phyloP scores from a whole-genome alignment of 2,329 filamentous ascomycete species.

The Sporothrix euskadiensis region DNA sequence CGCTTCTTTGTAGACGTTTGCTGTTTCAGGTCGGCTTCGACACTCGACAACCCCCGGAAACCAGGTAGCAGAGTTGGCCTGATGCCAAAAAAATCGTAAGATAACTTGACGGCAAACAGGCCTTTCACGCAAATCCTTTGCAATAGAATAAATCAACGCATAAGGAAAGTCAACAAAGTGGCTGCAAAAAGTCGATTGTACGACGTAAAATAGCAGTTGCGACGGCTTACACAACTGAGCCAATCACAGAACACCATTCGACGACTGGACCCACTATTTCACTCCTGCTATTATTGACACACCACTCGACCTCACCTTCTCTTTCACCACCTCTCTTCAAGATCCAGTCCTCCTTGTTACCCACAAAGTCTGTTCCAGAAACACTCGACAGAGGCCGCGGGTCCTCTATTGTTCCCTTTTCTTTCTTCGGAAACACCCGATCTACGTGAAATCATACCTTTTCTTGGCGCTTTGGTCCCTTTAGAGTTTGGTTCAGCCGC shows the following conservation, averaged over 20 bases:
- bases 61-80: slow-evolving; percentile 20
- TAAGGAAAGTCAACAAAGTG: neutral
- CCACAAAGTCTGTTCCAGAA: neutral
- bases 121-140: neutral
- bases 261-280: neutral
- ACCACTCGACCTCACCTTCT: neutral
- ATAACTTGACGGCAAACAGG: neutral
- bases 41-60: slow-evolving; percentile 17
- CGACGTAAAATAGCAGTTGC: neutral
- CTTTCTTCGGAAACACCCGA: slow-evolving; percentile 13
- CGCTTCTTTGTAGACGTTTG: slow-evolving; percentile 7
- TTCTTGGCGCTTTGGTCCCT: neutral
- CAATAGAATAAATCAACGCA: neutral
- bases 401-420: neutral
- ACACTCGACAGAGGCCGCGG: neutral
- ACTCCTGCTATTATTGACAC: neutral
- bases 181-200: neutral
- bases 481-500: neutral
- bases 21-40: slow-evolving; percentile 19
- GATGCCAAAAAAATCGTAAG: slow-evolving; percentile 25
- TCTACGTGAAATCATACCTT: slow-evolving; percentile 20
- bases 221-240: neutral
- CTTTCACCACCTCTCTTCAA: neutral
- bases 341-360: neutral
- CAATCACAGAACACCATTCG: slow-evolving; percentile 16